Base-by-base conservation (phyloP, 2,329 filamentous ascomycete genomes). In the Hypomyces perniciosus region DNA sequence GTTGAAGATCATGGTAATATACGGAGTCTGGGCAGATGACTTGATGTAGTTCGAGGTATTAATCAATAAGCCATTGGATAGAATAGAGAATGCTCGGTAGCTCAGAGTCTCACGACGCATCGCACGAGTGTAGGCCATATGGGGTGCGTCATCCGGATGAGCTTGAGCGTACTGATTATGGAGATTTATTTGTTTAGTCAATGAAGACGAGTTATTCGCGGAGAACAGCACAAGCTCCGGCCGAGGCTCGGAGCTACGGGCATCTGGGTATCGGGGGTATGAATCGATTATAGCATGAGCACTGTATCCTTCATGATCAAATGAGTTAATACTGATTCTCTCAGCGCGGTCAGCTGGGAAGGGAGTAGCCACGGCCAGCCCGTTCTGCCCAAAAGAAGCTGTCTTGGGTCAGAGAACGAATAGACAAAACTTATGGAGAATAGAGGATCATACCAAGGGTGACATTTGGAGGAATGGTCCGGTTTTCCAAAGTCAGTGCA, bases 231-330 rank as follows among this genome's bases (percentile, higher is more conserved):
- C 29, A n/a, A 52, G 46, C 20, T 49, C 30, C 9, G 46, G 46
- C 5, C 35, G 46, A 43, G 31, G 6, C 1, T 42, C 37, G 5
- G 33, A 37, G 31, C 4, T 29, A 44, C 4, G 10, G 2, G 47
- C 12, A 35, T 41, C 13, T 29, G 40, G 2, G 30, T 20, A 6
- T 31, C 30, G 37, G 12, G 27, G n/a, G 6, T 51, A 47, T 29
- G 37, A 33, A 8, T 48, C 44, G 6, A 51, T n/a, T n/a, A 51
- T 31, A 28, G 64, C 62, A 39, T 73, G 70, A 1, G 61, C 68
- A 46, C 72, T 72, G 4, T 65, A 55, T 8, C 68, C 68, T 1
- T 67, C 69, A 8, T 68, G 56, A 1, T 67, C 66, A 43, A 68
- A 69, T 2, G 58, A 61, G 43, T 65, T 71, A 2, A 71, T 53